Conservation (phyloP, 768 basidiomycete species). For the Amanita rubescens region DNA sequence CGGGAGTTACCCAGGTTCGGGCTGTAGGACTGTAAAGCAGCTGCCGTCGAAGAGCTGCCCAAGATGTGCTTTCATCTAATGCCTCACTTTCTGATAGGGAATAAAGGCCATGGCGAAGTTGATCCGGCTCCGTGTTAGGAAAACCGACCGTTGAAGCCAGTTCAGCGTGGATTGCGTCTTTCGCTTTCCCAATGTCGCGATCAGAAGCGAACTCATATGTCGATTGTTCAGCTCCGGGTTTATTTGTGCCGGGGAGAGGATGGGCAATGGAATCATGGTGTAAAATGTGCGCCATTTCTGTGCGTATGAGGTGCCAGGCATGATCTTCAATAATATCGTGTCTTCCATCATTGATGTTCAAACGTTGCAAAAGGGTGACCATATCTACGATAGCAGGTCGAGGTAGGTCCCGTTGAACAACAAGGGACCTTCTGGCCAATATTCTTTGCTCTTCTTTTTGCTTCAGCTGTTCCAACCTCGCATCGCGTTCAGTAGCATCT, state of each 20-base stretch:
- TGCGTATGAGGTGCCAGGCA: slow-evolving; percentile 61
- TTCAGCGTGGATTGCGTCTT: slow-evolving; percentile 66
- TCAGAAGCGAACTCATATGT: slow-evolving; percentile 72
- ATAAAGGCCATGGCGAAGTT: slow-evolving; percentile 70
- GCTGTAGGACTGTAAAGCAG: slow-evolving; percentile 54
- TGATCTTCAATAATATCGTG: slow-evolving; percentile 33
- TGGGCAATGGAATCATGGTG: slow-evolving; percentile 83
- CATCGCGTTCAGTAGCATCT: slow-evolving; percentile 92
- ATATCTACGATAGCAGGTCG: slow-evolving; percentile 81
- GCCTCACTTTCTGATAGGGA: slow-evolving; percentile 56
- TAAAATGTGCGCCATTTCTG: slow-evolving; percentile 72
- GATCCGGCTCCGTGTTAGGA: slow-evolving; percentile 71
- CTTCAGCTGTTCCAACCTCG: slow-evolving; percentile 48
- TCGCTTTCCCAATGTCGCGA: slow-evolving; percentile 63
- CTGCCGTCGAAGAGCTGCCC: slow-evolving; percentile 60
- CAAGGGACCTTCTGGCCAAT: slow-evolving; percentile 75
- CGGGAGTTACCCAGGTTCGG: slow-evolving; percentile 61
- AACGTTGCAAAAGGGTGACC: slow-evolving; percentile 48
- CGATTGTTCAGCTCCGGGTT: slow-evolving; percentile 65
- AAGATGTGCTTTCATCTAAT: slow-evolving; percentile 53
- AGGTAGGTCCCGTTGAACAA: slow-evolving; percentile 77
- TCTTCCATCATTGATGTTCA: slow-evolving; percentile 44
- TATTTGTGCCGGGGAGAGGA: slow-evolving; percentile 82
- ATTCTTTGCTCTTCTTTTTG: slow-evolving; percentile 77
- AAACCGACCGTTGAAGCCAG: slow-evolving; percentile 77